Percentiles rank a stretch among this genome's conserved stretches.
These are phyloP conservation scores for Pseudopyrenochaeta lycopersici DNA, from an alignment of 2,329 filamentous ascomycete genomes.

Conservation along the genomic window DNA sequence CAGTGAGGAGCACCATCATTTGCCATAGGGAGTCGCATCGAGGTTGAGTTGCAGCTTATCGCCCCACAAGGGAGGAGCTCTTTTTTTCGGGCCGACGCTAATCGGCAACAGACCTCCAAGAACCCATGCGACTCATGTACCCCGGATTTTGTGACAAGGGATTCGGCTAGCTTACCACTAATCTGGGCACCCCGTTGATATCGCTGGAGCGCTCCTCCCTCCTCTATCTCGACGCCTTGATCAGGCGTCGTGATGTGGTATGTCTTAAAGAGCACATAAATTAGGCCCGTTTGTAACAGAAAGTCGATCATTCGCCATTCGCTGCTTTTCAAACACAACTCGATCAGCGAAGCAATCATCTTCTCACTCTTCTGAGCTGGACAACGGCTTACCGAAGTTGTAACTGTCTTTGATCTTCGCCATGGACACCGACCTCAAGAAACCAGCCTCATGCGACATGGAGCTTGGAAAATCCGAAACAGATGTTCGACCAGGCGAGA, in stretches of 20 bases:
- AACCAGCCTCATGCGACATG: slow-evolving; percentile 1
- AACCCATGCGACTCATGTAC: slow-evolving; percentile 5
- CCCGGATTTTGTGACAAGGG: slow-evolving; percentile 16
- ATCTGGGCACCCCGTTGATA: background rate
- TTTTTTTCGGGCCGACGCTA: slow-evolving; percentile 1
- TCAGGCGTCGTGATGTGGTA: background rate
- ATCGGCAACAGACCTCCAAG: background rate
- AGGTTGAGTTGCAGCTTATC: slow-evolving; percentile 1
- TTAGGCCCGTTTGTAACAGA: slow-evolving; percentile 3
- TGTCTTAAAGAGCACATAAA: slow-evolving; percentile 5
- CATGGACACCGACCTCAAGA: slow-evolving; percentile 11
- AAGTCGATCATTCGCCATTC: slow-evolving; percentile 7
- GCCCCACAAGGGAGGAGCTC: slow-evolving; percentile 10
- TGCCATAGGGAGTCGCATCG: background rate
- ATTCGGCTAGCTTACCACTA: background rate
- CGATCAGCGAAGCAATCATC: background rate
- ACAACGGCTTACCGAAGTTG: background rate
- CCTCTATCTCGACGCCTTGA: slow-evolving; percentile 5
- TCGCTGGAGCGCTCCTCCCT: slow-evolving; percentile 15
- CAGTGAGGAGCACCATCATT: slow-evolving; percentile 11
- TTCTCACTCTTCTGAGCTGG: background rate
- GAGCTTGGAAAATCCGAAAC: background rate
- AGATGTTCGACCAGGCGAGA: background rate
- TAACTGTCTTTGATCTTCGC: background rate
- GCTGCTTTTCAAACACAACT: background rate